These are phyloP conservation scores for Erysimum cheiri DNA, from an alignment of 441 rosid genomes.

Conservation along the genomic window DNA sequence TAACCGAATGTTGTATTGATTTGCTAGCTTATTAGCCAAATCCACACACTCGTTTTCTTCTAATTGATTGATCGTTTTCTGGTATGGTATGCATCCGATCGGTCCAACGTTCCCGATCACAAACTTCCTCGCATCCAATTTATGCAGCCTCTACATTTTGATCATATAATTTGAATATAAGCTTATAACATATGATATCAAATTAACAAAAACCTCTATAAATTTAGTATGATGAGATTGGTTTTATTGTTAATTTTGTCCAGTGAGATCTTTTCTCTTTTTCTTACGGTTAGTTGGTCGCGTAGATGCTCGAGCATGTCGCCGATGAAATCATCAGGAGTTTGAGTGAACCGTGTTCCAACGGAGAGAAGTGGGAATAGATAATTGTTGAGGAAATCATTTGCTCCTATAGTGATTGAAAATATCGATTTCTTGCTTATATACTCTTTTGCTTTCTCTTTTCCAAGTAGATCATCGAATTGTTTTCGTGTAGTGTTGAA, in stretches of 20 bases:
- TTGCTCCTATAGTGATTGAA: slow-evolving; percentile 85
- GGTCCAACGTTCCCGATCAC: slow-evolving; percentile 87
- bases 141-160: slow-evolving; percentile 70
- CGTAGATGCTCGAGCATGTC: slow-evolving; percentile 71
- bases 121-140: slow-evolving; percentile 82
- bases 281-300: slow-evolving; percentile 69
- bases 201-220: too few relatives aligned
- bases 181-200: not conserved
- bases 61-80: slow-evolving; percentile 59
- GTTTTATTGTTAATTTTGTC: not conserved
- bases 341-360: slow-evolving; percentile 65
- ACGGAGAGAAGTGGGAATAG: slow-evolving; percentile 80
- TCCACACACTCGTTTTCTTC: slow-evolving; percentile 70
- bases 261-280: too few relatives aligned
- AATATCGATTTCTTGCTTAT: slow-evolving; percentile 70
- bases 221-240: not conserved
- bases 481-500: slow-evolving; percentile 80
- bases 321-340: slow-evolving; percentile 66
- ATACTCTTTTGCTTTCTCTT: slow-evolving; percentile 69
- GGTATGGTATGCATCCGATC: slow-evolving; percentile 87
- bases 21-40: slow-evolving; percentile 74
- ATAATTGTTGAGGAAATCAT: slow-evolving; percentile 89
- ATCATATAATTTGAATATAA: not conserved
- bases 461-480: slow-evolving; percentile 63
- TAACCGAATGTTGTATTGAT: slow-evolving; percentile 64